Percentiles rank a stretch among this genome's conserved stretches.
Evolutionary conservation across 2,329 filamentous ascomycete species (phyloP).

Genomic region (Claviceps quebecensis): DNA sequence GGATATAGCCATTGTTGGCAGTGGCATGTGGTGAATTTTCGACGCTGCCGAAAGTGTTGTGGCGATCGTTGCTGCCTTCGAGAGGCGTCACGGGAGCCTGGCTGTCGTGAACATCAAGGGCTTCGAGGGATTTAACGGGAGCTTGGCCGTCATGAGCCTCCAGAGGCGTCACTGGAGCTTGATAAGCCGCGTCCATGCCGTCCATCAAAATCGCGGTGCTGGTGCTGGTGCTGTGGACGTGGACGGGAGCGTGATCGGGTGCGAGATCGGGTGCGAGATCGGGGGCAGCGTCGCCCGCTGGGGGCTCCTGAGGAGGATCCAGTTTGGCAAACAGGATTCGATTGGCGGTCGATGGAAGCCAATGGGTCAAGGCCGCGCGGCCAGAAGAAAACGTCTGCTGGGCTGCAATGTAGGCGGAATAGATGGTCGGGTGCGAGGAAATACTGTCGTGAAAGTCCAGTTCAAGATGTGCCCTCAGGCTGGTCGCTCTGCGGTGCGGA

Average conservation of each 20-base stretch:
- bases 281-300: conserved; percentile 13
- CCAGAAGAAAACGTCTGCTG: conserved; percentile 1
- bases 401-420: no score
- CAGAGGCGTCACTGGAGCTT: neutral
- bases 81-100: neutral
- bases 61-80: conserved; percentile 27
- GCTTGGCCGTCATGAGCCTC: neutral
- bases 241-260: neutral
- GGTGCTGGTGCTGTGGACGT: conserved; percentile 5
- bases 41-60: conserved; percentile 31
- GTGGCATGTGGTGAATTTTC: conserved; percentile 32
- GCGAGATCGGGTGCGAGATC: conserved; percentile 3
- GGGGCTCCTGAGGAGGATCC: conserved; percentile 33
- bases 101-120: no score
- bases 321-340: conserved; percentile 22
- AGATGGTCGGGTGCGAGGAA: no score
- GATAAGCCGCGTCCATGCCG: conserved; percentile 26
- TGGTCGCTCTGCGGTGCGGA: no score
- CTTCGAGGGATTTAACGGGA: neutral
- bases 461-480: no score
- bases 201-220: conserved; percentile 32
- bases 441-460: no score
- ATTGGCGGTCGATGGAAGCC: conserved; percentile 4
- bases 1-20: conserved; percentile 23
- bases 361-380: neutral